Evolutionary conservation across 2,329 filamentous ascomycete species (phyloP), one percentile per base, ranked within the genome.

Genomic region (Nemania serpens): DNA sequence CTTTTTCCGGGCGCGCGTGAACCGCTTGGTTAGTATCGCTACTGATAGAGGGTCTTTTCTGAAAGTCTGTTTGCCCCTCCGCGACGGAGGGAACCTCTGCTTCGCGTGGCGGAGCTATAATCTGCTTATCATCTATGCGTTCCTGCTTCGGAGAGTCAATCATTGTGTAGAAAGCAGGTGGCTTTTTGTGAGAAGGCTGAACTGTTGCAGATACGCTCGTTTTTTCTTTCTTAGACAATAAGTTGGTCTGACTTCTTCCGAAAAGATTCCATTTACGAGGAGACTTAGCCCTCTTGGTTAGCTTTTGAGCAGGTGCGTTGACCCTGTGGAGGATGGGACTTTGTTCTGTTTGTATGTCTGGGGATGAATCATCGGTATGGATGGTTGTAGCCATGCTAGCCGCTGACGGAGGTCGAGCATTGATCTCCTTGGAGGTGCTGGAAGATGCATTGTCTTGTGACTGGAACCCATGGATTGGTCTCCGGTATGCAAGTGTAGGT

Each of bases 221-320:
- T 5, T 75, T 69, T 15, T 71, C 72, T 60, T 77, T 78, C 59
- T 79, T 81, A 2, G 65, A 65, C 66, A 68, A 53, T 2, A 78
- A 68, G 43, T 79, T 76, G 37, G 73, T 79, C 33, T 84, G 82
- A 0, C 82, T 82, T 48, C 84, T 79, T 50, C 85, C 80, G 66
- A 89, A 88, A 12, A 88, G 71, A 64, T 87, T 88, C 86, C 86
- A 89, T 66, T 83, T 87, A 7, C 82, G 80, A 22, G 85, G 84
- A 25, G 83, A 85, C 45, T 78, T 81, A 1, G 80, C 71, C 55
- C 79, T 78, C 71, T 86, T 88, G 20, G 79, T 78, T 20, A 85
- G 72, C 71, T 87, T 88, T 72, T 82, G 87, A 0, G 82, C 75
- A 33, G 69, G 71, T 18, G 70, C 65, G 20, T 64, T 69, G 63